Conservation (phyloP, 129 eudicot genomes). For the Tagetes erecta region DNA sequence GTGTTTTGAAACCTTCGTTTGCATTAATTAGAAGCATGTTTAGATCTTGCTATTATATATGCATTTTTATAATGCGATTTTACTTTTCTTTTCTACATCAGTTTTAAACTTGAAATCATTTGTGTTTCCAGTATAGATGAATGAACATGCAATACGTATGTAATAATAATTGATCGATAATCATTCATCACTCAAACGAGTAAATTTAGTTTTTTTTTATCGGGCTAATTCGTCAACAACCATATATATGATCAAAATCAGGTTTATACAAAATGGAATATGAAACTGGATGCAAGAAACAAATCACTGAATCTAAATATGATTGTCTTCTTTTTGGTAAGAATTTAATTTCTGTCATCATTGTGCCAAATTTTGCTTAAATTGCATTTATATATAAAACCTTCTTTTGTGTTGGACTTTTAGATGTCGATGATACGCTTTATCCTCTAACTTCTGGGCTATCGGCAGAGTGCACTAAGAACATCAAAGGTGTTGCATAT, state of each 20-base stretch:
- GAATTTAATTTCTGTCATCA: constrained; percentile 7
- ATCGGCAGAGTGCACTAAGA: constrained; percentile 61
- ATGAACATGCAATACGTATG: not conserved
- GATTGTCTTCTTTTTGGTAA: constrained; percentile 97
- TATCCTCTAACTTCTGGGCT: constrained; percentile 84
- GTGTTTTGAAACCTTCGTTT: not conserved
- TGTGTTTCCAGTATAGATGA: not conserved
- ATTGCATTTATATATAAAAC: not conserved
- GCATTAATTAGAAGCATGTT: no score
- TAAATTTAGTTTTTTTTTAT: not conserved
- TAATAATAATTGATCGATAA: not conserved
- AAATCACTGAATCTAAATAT: constrained; percentile 47
- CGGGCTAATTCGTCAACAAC: no score
- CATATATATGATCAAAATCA: not conserved
- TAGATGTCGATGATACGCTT: constrained; percentile 97
- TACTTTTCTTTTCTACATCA: not conserved
- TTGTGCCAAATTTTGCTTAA: not conserved
- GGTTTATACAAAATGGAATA: constrained; percentile 47
- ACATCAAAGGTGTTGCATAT: constrained; percentile 62
- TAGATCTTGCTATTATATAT: no score
- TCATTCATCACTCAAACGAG: not conserved
- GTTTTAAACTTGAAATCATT: not conserved
- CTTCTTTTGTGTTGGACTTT: not conserved
- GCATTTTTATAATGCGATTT: not conserved
- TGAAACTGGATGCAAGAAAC: constrained; percentile 2